These are phyloP conservation scores for Cercospora sesami DNA, from an alignment of 2,329 filamentous ascomycete species.

Conservation along the genomic window DNA sequence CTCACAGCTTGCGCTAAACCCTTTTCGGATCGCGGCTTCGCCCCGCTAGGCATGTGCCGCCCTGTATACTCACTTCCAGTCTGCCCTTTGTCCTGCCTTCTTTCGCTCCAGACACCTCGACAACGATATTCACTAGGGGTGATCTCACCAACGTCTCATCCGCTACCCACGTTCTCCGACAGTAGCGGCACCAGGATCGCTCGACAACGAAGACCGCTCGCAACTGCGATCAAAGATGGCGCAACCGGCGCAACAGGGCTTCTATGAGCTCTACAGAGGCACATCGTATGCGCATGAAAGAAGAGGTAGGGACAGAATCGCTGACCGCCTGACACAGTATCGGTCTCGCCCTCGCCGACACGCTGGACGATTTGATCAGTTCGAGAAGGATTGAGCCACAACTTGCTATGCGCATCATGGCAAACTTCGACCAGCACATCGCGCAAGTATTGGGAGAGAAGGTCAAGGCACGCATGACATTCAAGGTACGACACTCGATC, in stretches of 20 bases:
- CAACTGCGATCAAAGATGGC: conserved; percentile 23
- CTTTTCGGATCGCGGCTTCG: conserved; percentile 9
- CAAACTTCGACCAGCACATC: conserved; percentile 91
- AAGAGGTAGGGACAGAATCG: neutral
- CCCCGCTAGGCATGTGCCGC: neutral
- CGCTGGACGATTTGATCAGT: conserved; percentile 93
- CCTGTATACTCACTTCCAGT: neutral
- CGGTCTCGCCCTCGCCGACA: conserved; percentile 89
- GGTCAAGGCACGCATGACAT: conserved; percentile 85
- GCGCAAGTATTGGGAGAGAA: conserved; percentile 88
- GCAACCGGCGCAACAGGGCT: conserved; percentile 45
- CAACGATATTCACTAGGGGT: conserved; percentile 1
- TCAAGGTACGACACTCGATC: conserved; percentile 61
- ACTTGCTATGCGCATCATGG: conserved; percentile 96
- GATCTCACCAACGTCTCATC: neutral
- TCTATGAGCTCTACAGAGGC: conserved; percentile 96
- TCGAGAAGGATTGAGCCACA: conserved; percentile 95
- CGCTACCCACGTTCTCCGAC: neutral
- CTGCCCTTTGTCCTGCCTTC: neutral
- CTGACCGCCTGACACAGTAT: conserved; percentile 59
- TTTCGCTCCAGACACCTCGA: conserved; percentile 5
- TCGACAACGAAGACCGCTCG: neutral
- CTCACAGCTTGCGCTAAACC: conserved; percentile 11
- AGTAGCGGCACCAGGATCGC: neutral
- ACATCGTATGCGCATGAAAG: conserved; percentile 72